Evolutionary conservation across 2,329 filamentous ascomycete genomes (phyloP).

Genomic region (Trichoderma arundinaceum): DNA sequence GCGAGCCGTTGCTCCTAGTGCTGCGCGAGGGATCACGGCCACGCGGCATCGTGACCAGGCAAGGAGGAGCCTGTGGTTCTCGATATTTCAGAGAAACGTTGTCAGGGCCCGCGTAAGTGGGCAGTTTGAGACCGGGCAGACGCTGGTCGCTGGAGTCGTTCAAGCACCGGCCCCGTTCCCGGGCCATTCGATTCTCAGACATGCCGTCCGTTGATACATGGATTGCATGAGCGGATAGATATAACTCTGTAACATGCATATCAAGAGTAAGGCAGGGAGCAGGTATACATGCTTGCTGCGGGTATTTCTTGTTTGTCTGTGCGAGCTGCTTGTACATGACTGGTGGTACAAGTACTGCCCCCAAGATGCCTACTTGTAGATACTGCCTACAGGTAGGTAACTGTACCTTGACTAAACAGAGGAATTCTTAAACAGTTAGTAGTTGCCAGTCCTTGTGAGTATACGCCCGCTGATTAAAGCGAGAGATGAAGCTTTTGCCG

Average conservation of each 20-base stretch:
- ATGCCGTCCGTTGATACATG: neutral
- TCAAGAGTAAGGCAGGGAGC: neutral
- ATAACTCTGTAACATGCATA: neutral
- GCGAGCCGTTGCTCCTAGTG: conserved; percentile 12
- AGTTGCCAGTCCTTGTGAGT: too few species aligned
- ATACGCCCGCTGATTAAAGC: too few species aligned
- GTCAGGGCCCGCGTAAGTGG: too few species aligned
- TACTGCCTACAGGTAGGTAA: too few species aligned
- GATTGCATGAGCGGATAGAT: neutral
- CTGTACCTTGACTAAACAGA: too few species aligned
- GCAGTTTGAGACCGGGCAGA: too few species aligned
- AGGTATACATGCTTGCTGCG: neutral
- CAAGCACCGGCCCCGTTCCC: conserved; percentile 8
- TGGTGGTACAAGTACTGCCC: too few species aligned
- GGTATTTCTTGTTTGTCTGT: too few species aligned
- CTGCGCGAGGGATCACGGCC: neutral
- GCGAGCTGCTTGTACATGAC: too few species aligned
- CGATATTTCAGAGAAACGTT: neutral
- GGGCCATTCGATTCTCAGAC: conserved; percentile 1
- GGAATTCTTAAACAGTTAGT: too few species aligned
- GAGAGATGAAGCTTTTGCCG: too few species aligned
- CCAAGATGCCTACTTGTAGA: too few species aligned
- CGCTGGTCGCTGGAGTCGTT: neutral
- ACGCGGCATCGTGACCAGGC: neutral
- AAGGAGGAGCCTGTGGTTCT: neutral